Evolutionary conservation across 169 alveolate genomes (phyloP).

Genomic region (Eimeria brunetti): DNA sequence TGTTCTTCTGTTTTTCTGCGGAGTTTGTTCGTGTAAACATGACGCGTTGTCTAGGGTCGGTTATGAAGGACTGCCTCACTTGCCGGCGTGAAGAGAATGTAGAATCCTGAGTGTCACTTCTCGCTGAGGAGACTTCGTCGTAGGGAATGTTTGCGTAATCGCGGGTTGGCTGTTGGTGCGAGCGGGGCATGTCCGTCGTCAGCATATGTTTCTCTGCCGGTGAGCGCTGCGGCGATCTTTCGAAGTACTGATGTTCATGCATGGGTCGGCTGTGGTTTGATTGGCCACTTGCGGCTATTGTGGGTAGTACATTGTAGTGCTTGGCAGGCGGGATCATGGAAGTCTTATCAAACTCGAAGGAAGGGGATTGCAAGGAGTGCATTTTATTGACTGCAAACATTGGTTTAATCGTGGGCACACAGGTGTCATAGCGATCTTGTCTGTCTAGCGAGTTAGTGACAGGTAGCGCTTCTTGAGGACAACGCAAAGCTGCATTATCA

Average conservation of each 20-base stretch:
- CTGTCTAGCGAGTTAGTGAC: not conserved
- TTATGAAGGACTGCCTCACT: too few species aligned
- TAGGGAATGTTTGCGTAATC: not conserved
- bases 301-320: not conserved
- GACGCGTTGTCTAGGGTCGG: too few species aligned
- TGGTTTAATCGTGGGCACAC: not conserved
- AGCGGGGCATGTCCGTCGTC: not conserved
- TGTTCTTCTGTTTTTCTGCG: too few species aligned
- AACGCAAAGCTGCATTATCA: not conserved
- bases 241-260: not conserved
- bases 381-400: not conserved
- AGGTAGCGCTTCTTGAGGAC: not conserved
- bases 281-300: not conserved
- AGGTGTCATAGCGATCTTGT: constrained; percentile 3
- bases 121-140: not conserved
- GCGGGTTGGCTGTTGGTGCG: not conserved
- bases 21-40: too few species aligned
- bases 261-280: not conserved
- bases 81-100: not conserved
- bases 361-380: constrained; percentile 3
- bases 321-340: not conserved
- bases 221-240: not conserved
- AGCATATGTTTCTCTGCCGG: constrained; percentile 25
- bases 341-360: not conserved
- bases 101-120: not conserved